These are phyloP conservation scores for Deinandra increscens DNA, from an alignment of 129 eudicot species.

Conservation along the genomic window DNA sequence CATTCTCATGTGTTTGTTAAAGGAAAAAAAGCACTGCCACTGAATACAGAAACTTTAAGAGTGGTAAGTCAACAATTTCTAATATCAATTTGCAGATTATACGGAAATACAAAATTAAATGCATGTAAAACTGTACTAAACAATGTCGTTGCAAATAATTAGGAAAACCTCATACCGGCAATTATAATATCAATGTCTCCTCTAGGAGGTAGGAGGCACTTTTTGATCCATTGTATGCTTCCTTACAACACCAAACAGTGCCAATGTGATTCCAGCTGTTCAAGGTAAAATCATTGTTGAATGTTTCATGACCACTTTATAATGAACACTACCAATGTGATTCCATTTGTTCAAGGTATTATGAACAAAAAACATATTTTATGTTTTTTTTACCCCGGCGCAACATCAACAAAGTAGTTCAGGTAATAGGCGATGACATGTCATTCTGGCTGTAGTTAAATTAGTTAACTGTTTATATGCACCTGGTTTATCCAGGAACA, in stretches of 20 bases:
- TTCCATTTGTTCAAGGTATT: too few species aligned
- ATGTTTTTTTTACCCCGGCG: too few species aligned
- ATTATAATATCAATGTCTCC: slow-evolving; percentile 93
- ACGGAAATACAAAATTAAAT: not conserved
- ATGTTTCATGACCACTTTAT: too few species aligned
- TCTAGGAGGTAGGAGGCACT: slow-evolving; percentile 89
- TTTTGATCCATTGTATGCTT: slow-evolving; percentile 94
- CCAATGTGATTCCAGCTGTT: slow-evolving; percentile 75
- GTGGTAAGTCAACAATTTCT: not conserved
- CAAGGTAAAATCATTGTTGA: slow-evolving; percentile 4
- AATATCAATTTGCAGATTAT: not conserved
- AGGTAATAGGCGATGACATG: too few species aligned
- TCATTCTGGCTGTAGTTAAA: too few species aligned
- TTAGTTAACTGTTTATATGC: too few species aligned
- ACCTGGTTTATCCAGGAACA: too few species aligned
- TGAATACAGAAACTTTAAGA: not conserved
- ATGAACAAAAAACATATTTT: too few species aligned
- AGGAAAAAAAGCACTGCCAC: not conserved
- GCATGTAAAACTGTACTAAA: not conserved
- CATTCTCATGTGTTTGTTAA: slow-evolving; percentile 10
- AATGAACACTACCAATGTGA: too few species aligned
- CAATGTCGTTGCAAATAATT: not conserved
- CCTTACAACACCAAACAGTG: slow-evolving; percentile 88
- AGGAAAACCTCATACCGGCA: slow-evolving; percentile 63
- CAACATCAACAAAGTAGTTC: too few species aligned